Percentiles rank a stretch among this genome's conserved stretches.
Conservation (phyloP, 192 early-diverging fungal species). For the Haplosporangium gracile region DNA sequence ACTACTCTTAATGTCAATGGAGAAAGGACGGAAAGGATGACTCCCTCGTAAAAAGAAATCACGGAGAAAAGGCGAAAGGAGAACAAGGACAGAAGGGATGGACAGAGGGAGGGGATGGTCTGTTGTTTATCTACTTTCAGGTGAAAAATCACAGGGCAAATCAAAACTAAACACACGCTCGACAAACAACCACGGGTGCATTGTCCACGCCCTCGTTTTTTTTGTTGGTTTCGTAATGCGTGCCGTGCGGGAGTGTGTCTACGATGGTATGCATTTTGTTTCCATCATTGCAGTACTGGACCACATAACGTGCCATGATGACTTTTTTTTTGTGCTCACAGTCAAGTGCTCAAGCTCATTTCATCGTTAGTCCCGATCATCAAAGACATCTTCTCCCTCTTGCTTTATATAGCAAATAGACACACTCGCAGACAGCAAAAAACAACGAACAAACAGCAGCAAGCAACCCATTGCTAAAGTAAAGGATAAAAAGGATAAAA, state of each 20-base stretch:
- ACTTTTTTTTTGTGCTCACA: background rate
- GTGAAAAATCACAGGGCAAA: conserved; percentile 40
- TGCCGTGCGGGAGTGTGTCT: background rate
- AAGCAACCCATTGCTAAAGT: background rate
- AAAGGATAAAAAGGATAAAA: background rate
- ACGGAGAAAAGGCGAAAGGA: background rate
- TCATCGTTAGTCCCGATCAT: background rate
- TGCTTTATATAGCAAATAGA: background rate
- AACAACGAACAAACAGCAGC: background rate
- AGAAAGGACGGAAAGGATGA: no score
- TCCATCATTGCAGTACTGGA: background rate
- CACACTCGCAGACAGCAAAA: background rate
- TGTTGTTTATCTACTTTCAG: conserved; percentile 23
- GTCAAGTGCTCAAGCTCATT: background rate
- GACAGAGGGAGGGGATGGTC: background rate
- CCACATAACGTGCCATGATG: background rate
- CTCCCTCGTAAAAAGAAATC: no score
- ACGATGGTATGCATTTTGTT: no score
- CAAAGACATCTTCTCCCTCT: no score
- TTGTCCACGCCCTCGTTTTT: conserved; percentile 3
- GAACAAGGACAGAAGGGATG: background rate
- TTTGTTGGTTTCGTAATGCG: background rate
- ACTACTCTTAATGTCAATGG: no score
- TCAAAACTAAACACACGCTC: background rate
- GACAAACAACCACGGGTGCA: conserved; percentile 5